phyloP scores from a whole-genome alignment of 2,329 filamentous ascomycete species.

The Alternaria panax region DNA sequence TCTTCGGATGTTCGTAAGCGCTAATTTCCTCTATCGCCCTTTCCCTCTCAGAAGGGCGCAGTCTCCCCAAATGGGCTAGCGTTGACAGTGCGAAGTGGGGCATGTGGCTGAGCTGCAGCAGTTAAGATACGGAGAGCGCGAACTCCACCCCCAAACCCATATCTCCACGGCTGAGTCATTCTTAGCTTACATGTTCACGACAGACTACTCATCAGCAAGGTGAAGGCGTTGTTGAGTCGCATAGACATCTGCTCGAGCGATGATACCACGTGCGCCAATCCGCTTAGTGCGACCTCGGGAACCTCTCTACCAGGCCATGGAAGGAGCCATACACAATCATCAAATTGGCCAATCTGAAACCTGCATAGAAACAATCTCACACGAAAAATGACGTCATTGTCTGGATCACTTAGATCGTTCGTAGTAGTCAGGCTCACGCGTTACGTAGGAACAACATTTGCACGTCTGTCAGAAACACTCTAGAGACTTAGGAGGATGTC shows the following conservation, averaged over 20 bases:
- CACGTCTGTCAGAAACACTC: not conserved
- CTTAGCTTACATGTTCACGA: not conserved
- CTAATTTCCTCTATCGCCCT: constrained; percentile 25
- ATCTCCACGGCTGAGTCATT: not conserved
- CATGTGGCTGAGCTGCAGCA: constrained; percentile 15
- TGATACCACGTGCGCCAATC: not conserved
- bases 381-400: not conserved
- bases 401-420: not conserved
- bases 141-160: not conserved
- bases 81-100: constrained; percentile 10
- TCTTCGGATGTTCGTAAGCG: constrained; percentile 8
- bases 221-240: not conserved
- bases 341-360: not conserved
- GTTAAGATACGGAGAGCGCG: constrained; percentile 2
- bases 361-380: not conserved
- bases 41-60: constrained; percentile 20
- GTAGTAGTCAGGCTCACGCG: not conserved
- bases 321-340: not conserved
- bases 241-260: not conserved
- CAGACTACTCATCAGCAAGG: not conserved
- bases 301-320: not conserved
- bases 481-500: not conserved
- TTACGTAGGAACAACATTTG: not conserved
- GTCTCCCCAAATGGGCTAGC: constrained; percentile 11
- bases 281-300: not conserved